phyloP scores from a whole-genome alignment of 441 rosid genomes.

The Arabidopsis hybrid region DNA sequence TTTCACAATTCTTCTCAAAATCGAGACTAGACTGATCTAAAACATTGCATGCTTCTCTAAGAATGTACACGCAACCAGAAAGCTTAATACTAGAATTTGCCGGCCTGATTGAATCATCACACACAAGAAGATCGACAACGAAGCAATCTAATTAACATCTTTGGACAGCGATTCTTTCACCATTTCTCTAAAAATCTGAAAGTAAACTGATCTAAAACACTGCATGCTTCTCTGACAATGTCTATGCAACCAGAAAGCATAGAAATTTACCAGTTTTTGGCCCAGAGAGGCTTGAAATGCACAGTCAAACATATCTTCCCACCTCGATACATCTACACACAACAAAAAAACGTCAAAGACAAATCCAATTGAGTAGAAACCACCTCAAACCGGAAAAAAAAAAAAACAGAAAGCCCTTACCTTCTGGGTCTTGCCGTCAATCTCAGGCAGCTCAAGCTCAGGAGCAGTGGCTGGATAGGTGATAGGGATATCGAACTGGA shows the following conservation, averaged over 20 bases:
- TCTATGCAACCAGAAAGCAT: neutral
- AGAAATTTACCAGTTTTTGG: conserved; percentile 76
- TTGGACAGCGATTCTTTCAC: neutral
- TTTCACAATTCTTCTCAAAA: neutral
- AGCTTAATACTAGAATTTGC: no score
- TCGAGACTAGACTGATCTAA: neutral
- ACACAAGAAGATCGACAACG: no score
- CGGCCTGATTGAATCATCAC: no score
- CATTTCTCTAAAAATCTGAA: neutral
- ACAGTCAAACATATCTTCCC: conserved; percentile 99
- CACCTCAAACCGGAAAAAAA: neutral
- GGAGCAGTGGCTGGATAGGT: conserved; percentile 95
- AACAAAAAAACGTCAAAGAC: conserved; percentile 3
- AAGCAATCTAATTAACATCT: no score
- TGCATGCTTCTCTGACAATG: conserved; percentile 4
- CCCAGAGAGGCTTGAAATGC: conserved; percentile 99
- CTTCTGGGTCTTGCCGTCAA: conserved; percentile 97
- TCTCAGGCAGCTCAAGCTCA: conserved; percentile 85
- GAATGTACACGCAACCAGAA: no score
- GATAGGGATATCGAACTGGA: conserved; percentile 89
- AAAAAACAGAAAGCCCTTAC: conserved; percentile 32
- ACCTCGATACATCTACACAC: conserved; percentile 90
- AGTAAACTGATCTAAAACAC: neutral
- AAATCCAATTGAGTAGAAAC: neutral
- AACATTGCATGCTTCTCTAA: neutral